Evolutionary conservation across 768 basidiomycete genomes (phyloP).

Genomic region (Russula griseocarnosa): DNA sequence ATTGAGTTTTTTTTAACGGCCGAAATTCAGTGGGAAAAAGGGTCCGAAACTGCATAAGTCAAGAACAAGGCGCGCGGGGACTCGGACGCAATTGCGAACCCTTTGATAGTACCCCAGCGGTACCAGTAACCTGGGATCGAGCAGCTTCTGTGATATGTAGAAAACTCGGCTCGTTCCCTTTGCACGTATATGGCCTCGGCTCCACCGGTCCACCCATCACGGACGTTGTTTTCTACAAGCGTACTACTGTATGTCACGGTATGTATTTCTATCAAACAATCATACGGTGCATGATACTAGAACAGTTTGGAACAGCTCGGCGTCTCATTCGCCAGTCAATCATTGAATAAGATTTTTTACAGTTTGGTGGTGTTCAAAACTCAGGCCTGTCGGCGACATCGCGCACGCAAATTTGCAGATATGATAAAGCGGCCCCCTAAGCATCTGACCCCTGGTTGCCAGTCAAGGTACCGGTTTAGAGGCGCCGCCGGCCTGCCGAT

Average conservation of each 20-base stretch:
- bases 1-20: neutral
- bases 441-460: neutral
- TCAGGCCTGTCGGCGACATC: neutral
- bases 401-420: neutral
- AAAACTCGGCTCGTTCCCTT: neutral
- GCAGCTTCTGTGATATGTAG: neutral
- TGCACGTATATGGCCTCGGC: neutral
- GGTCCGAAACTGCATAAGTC: neutral
- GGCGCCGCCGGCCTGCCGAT: neutral
- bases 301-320: too few relatives aligned
- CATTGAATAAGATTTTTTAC: neutral
- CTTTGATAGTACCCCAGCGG: neutral
- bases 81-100: slow-evolving; percentile 9
- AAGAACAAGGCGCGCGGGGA: neutral
- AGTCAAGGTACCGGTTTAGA: neutral
- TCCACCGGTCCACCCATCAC: neutral
- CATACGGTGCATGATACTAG: too few relatives aligned
- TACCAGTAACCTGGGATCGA: neutral
- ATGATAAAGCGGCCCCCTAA: neutral
- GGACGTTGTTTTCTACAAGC: neutral
- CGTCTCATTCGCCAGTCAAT: neutral
- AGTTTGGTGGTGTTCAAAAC: neutral
- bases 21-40: neutral
- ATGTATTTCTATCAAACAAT: too few relatives aligned
- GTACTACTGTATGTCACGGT: too few relatives aligned